Percentiles rank a stretch among this genome's conserved stretches.
Conservation (phyloP, 208 protist genomes). For the Crithidia sp. region DNA sequence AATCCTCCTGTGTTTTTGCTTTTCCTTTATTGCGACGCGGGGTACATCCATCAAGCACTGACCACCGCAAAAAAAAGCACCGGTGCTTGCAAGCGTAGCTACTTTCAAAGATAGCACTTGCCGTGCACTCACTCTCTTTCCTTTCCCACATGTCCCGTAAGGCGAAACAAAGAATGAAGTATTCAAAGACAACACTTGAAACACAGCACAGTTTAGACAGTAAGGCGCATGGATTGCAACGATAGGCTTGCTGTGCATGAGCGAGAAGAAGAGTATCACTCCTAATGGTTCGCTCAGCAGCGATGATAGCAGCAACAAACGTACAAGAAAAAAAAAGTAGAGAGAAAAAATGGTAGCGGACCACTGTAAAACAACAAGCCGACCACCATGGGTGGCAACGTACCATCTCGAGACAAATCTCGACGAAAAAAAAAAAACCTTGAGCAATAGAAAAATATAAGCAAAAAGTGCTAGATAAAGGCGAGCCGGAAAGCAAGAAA, state of each 20-base stretch:
- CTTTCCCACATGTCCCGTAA: too few relatives aligned
- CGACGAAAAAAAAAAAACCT: background rate
- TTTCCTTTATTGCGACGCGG: too few relatives aligned
- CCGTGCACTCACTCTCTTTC: too few relatives aligned
- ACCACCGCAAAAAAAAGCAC: too few relatives aligned
- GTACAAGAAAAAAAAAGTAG: background rate
- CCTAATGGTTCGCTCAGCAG: background rate
- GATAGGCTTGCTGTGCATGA: background rate
- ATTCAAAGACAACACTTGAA: background rate
- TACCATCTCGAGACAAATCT: too few relatives aligned
- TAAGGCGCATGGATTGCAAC: background rate
- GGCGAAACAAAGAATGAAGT: too few relatives aligned
- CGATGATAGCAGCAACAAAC: slow-evolving; percentile 6
- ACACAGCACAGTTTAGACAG: background rate
- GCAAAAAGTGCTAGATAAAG: background rate
- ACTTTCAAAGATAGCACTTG: too few relatives aligned
- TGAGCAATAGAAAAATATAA: background rate
- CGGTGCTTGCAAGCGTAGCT: too few relatives aligned
- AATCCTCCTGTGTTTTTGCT: too few relatives aligned
- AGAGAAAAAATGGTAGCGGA: background rate
- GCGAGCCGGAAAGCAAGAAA: background rate
- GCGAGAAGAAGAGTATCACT: slow-evolving; percentile 1
- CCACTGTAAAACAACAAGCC: too few relatives aligned
- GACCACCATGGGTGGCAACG: too few relatives aligned
- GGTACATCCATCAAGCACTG: too few relatives aligned